Percentiles rank a stretch among this genome's conserved stretches.
phyloP scores from a whole-genome alignment of 345 rosid genomes.

The Gossypium sturtianum region DNA sequence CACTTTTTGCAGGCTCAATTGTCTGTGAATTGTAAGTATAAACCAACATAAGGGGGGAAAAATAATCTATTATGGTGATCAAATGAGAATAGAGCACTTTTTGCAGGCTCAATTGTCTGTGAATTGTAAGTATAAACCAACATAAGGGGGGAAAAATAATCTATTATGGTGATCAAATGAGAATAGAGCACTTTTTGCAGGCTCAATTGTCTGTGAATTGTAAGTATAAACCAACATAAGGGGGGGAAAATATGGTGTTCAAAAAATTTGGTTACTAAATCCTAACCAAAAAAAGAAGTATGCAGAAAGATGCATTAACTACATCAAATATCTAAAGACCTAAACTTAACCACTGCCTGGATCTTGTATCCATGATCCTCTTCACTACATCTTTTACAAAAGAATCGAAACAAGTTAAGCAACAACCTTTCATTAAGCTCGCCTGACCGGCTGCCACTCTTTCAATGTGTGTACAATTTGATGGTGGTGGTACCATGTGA shows the following conservation, averaged over 20 bases:
- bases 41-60: constrained; percentile 23
- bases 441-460: constrained; percentile 41
- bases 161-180: constrained; percentile 18
- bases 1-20: constrained; percentile 18
- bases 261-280: constrained; percentile 20
- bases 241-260: neutral
- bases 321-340: constrained; percentile 42
- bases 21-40: constrained; percentile 27
- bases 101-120: constrained; percentile 22
- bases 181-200: constrained; percentile 24
- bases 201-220: constrained; percentile 1
- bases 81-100: constrained; percentile 28
- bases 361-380: constrained; percentile 64
- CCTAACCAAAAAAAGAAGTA: constrained; percentile 19
- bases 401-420: constrained; percentile 84
- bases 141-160: constrained; percentile 15
- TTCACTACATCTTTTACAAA: constrained; percentile 76
- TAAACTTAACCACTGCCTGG: constrained; percentile 73
- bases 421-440: constrained; percentile 70
- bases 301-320: constrained; percentile 12
- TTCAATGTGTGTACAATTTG: constrained; percentile 47
- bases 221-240: neutral
- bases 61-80: constrained; percentile 20
- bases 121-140: constrained; percentile 26
- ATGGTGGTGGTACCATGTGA: constrained; percentile 43